Conservation (phyloP, 805 yeast species). For the Nakazawaea populi region DNA sequence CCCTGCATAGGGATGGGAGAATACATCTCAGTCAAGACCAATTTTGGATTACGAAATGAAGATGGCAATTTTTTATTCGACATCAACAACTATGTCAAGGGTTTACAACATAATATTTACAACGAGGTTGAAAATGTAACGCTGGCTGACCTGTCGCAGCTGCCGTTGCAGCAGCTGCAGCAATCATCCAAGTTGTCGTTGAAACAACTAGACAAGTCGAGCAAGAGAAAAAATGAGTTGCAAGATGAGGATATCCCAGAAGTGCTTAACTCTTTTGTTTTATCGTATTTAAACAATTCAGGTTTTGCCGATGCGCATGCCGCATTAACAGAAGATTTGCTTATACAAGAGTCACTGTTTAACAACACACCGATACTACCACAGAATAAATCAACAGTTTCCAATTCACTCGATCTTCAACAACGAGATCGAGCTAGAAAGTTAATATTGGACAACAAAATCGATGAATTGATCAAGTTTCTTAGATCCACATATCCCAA, state of each 20-base stretch:
- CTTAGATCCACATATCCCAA: slow-evolving; percentile 33
- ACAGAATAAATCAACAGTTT: no score
- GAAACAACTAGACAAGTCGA: background rate
- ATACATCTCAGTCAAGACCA: slow-evolving; percentile 39
- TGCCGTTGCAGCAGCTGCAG: background rate
- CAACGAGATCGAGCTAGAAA: slow-evolving; percentile 35
- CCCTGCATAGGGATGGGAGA: slow-evolving; percentile 44
- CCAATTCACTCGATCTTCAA: slow-evolving; percentile 18
- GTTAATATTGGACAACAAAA: slow-evolving; percentile 34
- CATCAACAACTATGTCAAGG: slow-evolving; percentile 38
- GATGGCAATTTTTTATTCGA: slow-evolving; percentile 36
- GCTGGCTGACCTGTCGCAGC: background rate
- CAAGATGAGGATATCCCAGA: slow-evolving; percentile 17
- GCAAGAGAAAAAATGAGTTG: slow-evolving; percentile 5
- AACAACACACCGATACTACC: background rate
- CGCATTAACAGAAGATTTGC: slow-evolving; percentile 43
- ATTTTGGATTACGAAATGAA: slow-evolving; percentile 42
- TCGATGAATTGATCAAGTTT: slow-evolving; percentile 35
- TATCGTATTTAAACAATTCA: slow-evolving; percentile 49
- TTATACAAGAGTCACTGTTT: slow-evolving; percentile 20
- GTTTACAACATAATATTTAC: slow-evolving; percentile 25
- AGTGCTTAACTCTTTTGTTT: slow-evolving; percentile 28
- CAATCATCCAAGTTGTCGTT: slow-evolving; percentile 1
- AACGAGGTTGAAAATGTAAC: slow-evolving; percentile 14
- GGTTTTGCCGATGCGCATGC: slow-evolving; percentile 52